Conservation (phyloP, 169 alveolate species). For the Eimeria praecox region DNA sequence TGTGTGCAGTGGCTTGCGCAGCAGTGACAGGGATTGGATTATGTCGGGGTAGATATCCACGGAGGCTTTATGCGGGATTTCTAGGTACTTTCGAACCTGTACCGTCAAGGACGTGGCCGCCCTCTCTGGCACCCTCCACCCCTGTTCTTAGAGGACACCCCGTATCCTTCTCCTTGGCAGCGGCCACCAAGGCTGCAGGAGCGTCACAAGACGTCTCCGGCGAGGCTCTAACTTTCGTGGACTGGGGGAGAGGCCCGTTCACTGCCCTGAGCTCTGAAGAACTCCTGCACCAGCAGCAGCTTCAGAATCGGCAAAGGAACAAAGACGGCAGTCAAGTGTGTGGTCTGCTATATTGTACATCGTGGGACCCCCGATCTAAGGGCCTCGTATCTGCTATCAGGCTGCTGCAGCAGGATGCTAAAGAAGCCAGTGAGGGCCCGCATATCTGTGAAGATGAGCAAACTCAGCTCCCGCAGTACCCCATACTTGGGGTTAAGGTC, state of each 20-base stretch:
- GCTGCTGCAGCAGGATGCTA: slow-evolving; percentile 59
- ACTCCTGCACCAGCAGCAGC: slow-evolving; percentile 50
- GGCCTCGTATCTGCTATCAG: slow-evolving; percentile 69
- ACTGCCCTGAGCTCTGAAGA: slow-evolving; percentile 33
- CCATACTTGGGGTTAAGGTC: slow-evolving; percentile 58
- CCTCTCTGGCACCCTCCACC: background rate
- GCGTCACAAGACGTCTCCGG: background rate
- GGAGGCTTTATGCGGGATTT: background rate
- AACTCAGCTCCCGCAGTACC: slow-evolving; percentile 47
- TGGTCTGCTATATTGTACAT: slow-evolving; percentile 64
- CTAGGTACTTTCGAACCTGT: background rate
- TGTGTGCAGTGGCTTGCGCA: background rate
- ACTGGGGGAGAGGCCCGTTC: slow-evolving; percentile 52
- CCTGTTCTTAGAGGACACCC: background rate
- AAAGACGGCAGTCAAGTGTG: background rate
- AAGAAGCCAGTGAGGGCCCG: background rate
- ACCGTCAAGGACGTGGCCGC: background rate
- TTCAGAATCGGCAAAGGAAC: background rate
- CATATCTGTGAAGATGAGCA: background rate
- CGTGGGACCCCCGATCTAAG: slow-evolving; percentile 80
- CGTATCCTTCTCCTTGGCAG: background rate
- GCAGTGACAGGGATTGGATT: background rate
- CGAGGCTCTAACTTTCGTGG: slow-evolving; percentile 15
- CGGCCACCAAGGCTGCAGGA: background rate
- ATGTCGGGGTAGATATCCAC: background rate